Percentiles rank a stretch among this genome's conserved stretches.
phyloP scores from a whole-genome alignment of 805 yeast species.

The Candida corydali region DNA sequence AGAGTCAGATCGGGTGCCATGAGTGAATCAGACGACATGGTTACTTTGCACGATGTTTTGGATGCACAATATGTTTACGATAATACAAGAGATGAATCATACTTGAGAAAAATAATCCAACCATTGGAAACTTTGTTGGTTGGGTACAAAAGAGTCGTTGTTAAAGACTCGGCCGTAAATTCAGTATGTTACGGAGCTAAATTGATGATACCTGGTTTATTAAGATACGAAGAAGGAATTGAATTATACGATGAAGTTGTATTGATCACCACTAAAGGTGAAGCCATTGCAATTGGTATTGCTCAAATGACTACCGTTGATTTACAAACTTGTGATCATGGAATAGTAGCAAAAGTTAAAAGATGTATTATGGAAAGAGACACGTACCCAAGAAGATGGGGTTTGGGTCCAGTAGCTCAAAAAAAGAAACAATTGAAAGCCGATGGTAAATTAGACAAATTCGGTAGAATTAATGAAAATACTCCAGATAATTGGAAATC shows the following conservation, averaged over 20 bases:
- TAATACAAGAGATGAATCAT: constrained; percentile 94
- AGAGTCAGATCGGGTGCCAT: constrained; percentile 98
- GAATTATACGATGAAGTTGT: constrained; percentile 98
- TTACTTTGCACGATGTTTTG: constrained; percentile 93
- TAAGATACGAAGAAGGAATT: constrained; percentile 96
- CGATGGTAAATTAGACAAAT: constrained; percentile 95
- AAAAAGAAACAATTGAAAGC: constrained; percentile 98
- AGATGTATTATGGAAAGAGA: constrained; percentile 99
- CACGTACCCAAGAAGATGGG: constrained; percentile 99
- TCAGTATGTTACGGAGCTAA: constrained; percentile 99
- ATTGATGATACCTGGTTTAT: constrained; percentile 96
- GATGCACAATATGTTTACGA: constrained; percentile 99
- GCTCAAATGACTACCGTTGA: constrained; percentile 99
- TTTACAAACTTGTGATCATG: constrained; percentile 94
- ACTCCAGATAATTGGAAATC: constrained; percentile 93
- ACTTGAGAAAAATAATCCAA: constrained; percentile 87
- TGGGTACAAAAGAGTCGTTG: constrained; percentile 96
- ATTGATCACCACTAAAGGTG: constrained; percentile 97
- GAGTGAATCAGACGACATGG: constrained; percentile 84
- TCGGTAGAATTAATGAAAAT: constrained; percentile 86
- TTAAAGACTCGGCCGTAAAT: constrained; percentile 89
- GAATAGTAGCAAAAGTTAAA: constrained; percentile 97
- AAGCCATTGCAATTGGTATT: constrained; percentile 96
- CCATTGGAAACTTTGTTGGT: constrained; percentile 91
- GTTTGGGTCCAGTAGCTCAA: constrained; percentile 96